These are phyloP conservation scores for Populus euphratica DNA, from an alignment of 345 rosid species.

Conservation along the genomic window DNA sequence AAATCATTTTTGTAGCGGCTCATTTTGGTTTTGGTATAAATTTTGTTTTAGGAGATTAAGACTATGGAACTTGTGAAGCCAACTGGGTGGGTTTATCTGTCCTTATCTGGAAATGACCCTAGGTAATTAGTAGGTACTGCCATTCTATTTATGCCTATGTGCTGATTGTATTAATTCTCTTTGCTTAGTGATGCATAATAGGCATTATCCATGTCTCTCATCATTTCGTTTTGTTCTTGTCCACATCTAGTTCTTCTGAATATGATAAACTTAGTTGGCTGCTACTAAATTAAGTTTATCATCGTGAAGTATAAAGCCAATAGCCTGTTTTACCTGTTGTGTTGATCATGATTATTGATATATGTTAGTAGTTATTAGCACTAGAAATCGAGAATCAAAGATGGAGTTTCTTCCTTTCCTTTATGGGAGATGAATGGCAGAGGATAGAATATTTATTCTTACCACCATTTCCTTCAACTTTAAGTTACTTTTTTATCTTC, in stretches of 20 bases:
- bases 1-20: too few relatives aligned
- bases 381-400: not conserved
- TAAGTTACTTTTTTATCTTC: not conserved
- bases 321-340: not conserved
- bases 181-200: not conserved
- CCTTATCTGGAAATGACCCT: slow-evolving; percentile 83
- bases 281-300: not conserved
- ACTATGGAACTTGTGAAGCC: slow-evolving; percentile 81
- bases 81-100: slow-evolving; percentile 73
- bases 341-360: not conserved
- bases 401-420: not conserved
- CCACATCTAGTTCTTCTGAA: not conserved
- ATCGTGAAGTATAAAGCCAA: not conserved
- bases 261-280: not conserved
- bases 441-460: not conserved
- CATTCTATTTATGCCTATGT: not conserved
- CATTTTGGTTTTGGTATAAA: not conserved
- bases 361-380: not conserved
- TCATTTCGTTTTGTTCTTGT: not conserved
- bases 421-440: not conserved
- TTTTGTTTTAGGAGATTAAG: slow-evolving; percentile 65
- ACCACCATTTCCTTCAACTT: not conserved
- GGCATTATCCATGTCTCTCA: not conserved
- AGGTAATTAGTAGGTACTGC: slow-evolving; percentile 45
- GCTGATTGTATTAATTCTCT: not conserved